phyloP scores from a whole-genome alignment of 352 stramenopile genomes.

The Phytophthora macrochlamydospora region DNA sequence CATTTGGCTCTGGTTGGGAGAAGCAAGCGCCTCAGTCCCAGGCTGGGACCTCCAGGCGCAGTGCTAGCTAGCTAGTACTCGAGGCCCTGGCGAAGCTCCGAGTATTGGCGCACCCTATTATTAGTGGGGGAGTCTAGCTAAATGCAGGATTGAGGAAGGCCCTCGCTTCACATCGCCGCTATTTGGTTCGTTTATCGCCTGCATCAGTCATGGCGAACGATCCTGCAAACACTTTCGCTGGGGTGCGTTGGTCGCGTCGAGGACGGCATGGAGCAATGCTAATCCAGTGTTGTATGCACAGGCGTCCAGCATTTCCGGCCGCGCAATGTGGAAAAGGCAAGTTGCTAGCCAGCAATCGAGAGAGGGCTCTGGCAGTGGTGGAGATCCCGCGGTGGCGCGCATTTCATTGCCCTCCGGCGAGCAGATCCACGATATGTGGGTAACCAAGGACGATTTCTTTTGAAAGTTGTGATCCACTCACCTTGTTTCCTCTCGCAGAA shows the following conservation, averaged over 20 bases:
- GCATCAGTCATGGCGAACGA: slow-evolving; percentile 26
- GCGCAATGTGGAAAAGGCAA: slow-evolving; percentile 76
- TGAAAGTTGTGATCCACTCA: neutral
- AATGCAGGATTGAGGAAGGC: no score
- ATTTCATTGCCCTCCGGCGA: slow-evolving; percentile 70
- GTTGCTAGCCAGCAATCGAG: slow-evolving; percentile 39
- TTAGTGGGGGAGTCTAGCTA: no score
- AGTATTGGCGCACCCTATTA: no score
- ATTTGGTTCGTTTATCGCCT: no score
- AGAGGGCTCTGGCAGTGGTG: slow-evolving; percentile 12
- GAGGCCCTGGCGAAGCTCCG: no score
- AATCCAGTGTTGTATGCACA: slow-evolving; percentile 8
- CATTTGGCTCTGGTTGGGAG: no score
- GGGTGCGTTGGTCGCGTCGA: slow-evolving; percentile 21
- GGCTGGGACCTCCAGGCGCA: no score
- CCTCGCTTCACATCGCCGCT: no score
- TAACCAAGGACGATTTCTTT: neutral
- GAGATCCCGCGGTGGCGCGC: slow-evolving; percentile 27
- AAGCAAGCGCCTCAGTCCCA: no score
- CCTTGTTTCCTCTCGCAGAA: slow-evolving; percentile 32
- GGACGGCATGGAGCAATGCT: no score
- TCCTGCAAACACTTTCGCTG: slow-evolving; percentile 32
- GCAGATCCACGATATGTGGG: slow-evolving; percentile 77
- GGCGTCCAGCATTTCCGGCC: slow-evolving; percentile 56
- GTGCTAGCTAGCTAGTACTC: no score